Percentiles rank a stretch among this genome's conserved stretches.
Evolutionary conservation across 148 eudicot genomes (phyloP).

Genomic region (Agrostemma githago): DNA sequence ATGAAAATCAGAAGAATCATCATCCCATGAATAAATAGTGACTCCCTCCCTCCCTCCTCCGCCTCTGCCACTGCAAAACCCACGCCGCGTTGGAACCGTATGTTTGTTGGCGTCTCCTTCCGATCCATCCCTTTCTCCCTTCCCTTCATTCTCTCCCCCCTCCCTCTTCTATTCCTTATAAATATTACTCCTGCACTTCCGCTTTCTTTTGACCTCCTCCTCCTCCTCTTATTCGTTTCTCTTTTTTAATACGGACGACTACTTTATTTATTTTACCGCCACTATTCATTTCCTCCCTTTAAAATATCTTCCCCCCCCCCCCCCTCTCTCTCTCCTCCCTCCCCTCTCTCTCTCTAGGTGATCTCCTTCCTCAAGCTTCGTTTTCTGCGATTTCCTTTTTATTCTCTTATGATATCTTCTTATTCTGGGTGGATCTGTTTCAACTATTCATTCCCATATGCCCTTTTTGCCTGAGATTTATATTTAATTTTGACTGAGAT

Average conservation of each 20-base stretch:
- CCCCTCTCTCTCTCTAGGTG: constrained; percentile 16
- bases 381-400: background rate
- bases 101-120: background rate
- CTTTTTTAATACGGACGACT: background rate
- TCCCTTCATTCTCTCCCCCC: background rate
- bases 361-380: constrained; percentile 13
- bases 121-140: background rate
- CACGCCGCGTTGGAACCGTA: constrained; percentile 11
- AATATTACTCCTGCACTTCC: background rate
- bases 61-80: background rate
- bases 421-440: constrained; percentile 13
- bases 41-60: too few species aligned
- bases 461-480: background rate
- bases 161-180: background rate
- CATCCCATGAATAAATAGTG: too few species aligned
- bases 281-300: background rate
- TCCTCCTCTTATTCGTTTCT: background rate
- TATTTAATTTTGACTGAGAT: background rate
- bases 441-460: background rate
- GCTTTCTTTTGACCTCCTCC: constrained; percentile 16
- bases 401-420: constrained; percentile 1
- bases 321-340: background rate
- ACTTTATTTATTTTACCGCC: constrained; percentile 15
- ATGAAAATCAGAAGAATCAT: too few species aligned
- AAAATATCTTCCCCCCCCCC: constrained; percentile 10